These are phyloP conservation scores for Paecilomyces dactylethromorphus DNA, from an alignment of 2,329 filamentous ascomycete species.

Conservation along the genomic window DNA sequence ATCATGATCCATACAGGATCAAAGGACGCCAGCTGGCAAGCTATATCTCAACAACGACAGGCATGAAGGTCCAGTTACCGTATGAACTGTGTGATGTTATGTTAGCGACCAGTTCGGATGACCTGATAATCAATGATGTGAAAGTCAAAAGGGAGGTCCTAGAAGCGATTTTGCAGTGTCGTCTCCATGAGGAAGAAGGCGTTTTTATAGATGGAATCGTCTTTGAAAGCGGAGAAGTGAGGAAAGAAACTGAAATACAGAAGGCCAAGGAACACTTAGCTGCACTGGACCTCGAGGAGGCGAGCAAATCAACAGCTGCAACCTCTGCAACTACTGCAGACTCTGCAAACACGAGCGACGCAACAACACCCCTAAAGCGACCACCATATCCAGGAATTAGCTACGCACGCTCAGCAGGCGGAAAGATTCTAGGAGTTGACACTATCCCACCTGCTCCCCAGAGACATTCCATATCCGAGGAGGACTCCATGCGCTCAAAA, in stretches of 20 bases:
- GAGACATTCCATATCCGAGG: neutral
- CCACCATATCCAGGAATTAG: neutral
- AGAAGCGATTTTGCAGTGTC: neutral
- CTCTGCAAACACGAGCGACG: neutral
- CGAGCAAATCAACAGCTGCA: neutral
- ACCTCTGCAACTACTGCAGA: neutral
- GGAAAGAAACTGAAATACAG: neutral
- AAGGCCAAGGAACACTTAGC: neutral
- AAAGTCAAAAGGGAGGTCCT: neutral
- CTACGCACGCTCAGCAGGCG: neutral
- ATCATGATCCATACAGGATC: neutral
- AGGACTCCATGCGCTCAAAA: neutral
- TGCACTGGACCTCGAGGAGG: neutral
- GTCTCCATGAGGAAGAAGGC: neutral
- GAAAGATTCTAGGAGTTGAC: neutral
- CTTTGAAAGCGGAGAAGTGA: neutral
- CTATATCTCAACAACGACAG: neutral
- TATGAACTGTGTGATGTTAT: neutral
- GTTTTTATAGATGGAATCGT: neutral
- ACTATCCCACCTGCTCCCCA: neutral
- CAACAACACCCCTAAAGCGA: neutral
- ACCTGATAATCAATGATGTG: neutral
- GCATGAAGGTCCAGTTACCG: neutral
- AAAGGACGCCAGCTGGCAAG: neutral
- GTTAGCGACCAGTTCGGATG: neutral